A percentile compares a stretch with the other conserved stretches of the same genome.
Evolutionary conservation across 2,329 filamentous ascomycete species (phyloP).

Genomic region (Geosmithia putterillii): DNA sequence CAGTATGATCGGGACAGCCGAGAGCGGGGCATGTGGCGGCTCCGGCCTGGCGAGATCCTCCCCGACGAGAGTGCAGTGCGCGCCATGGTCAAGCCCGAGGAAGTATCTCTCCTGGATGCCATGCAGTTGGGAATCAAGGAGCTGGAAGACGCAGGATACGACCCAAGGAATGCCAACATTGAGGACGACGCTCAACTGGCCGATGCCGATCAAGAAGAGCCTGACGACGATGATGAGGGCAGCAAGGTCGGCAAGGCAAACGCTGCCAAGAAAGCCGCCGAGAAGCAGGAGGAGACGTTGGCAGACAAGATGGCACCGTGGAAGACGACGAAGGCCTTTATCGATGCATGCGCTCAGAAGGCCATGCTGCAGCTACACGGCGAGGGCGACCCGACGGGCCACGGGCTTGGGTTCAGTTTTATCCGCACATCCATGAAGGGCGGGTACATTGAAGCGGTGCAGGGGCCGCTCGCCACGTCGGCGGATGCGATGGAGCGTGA

Average conservation of each 20-base stretch:
- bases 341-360: slow-evolving; percentile 86
- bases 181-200: slow-evolving; percentile 54
- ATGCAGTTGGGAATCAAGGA: slow-evolving; percentile 95
- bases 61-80: slow-evolving; percentile 75
- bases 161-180: slow-evolving; percentile 45
- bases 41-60: slow-evolving; percentile 58
- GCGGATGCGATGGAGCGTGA: slow-evolving; percentile 83
- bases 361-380: slow-evolving; percentile 94
- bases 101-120: slow-evolving; percentile 85
- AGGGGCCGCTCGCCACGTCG: slow-evolving; percentile 50
- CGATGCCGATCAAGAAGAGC: slow-evolving; percentile 48
- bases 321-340: slow-evolving; percentile 93
- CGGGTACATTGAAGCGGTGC: slow-evolving; percentile 75
- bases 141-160: slow-evolving; percentile 82
- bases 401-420: slow-evolving; percentile 91
- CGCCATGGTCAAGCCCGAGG: slow-evolving; percentile 85
- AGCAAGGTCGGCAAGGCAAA: slow-evolving; percentile 20
- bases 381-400: slow-evolving; percentile 86
- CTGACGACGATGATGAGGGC: slow-evolving; percentile 31
- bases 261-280: slow-evolving; percentile 26
- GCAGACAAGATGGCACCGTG: slow-evolving; percentile 88
- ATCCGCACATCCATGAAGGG: slow-evolving; percentile 99
- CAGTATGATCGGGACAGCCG: slow-evolving; percentile 66
- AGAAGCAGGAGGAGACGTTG: slow-evolving; percentile 55
- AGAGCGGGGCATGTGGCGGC: slow-evolving; percentile 69